Conservation (phyloP, 352 stramenopile species). For the Phytopythium vexans region DNA sequence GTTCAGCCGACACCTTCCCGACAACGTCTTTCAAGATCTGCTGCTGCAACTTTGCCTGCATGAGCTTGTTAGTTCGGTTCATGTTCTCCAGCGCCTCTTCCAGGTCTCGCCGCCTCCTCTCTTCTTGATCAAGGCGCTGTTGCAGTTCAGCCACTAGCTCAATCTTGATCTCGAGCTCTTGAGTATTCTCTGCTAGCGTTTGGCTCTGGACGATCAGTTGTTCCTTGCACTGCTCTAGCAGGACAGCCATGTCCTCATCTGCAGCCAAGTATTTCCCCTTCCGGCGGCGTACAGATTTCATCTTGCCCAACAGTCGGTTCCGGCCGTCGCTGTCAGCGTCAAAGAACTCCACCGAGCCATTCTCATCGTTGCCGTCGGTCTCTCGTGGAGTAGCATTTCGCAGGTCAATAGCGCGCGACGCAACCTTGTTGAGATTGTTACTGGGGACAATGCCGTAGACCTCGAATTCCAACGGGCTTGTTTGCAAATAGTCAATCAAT, state of each 20-base stretch:
- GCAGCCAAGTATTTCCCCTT: constrained; percentile 27
- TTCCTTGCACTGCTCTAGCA: constrained; percentile 42
- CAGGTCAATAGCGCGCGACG: constrained; percentile 38
- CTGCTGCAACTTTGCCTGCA: constrained; percentile 59
- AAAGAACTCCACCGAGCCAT: constrained; percentile 46
- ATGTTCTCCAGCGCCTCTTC: constrained; percentile 46
- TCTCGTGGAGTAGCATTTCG: constrained; percentile 9
- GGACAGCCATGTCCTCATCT: constrained; percentile 21
- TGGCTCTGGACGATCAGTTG: constrained; percentile 52
- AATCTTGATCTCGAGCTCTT: constrained; percentile 55
- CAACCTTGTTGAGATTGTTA: constrained; percentile 73
- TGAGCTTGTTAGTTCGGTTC: constrained; percentile 52
- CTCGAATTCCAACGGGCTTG: constrained; percentile 47
- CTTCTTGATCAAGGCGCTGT: constrained; percentile 24
- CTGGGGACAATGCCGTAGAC: constrained; percentile 75
- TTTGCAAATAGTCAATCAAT: constrained; percentile 38
- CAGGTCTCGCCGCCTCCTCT: constrained; percentile 26
- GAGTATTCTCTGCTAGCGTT: constrained; percentile 54
- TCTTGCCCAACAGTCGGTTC: constrained; percentile 40
- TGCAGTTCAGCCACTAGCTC: constrained; percentile 44
- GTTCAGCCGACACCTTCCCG: constrained; percentile 19
- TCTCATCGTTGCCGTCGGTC: constrained; percentile 17
- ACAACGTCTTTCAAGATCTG: constrained; percentile 66
- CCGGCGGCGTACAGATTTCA: constrained; percentile 39
- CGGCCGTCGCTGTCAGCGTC: constrained; percentile 37